Evolutionary conservation across 179 eudicot genomes (phyloP), one percentile per base, ranked within the genome.

Genomic region (Silene noctiflora): DNA sequence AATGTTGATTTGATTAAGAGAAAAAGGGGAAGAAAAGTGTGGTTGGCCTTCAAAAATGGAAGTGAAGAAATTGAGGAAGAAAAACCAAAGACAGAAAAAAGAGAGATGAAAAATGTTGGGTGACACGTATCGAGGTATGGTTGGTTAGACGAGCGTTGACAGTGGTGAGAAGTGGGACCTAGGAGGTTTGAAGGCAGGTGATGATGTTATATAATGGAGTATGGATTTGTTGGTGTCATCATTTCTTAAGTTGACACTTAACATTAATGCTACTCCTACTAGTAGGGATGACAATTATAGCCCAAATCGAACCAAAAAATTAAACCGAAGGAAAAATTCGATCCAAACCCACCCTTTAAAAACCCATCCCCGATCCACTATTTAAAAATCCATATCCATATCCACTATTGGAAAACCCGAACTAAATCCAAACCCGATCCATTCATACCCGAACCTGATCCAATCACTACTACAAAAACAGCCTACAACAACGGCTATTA

Each of bases 11-110:
- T 67, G 61, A 74, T 3, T 27, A n/a, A 17, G 73, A 55, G 67
- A 9, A 42, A 42, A 42, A 11, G 39, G 60, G 61, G 55, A 56
- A 58, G 20, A 55, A 55, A 55, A 42, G 76, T 42, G 81, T 62
- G 75, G 84, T 68, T 25, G 74, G 66, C 77, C 83, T 44, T 62
- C 59, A 77, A 77, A 81, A 77, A 46, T 73, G 73, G 81, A 10
- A 17, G 3, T 5, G 56, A 33, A 31, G 72, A 61, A 48, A 5
- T 44, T 71, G 53, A 53, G 51, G 53, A 51, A 76, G 24, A n/a
- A 27, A 27, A 53, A 66, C 59, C 61, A 51, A 29, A 39, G 19
- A 48, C n/a, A 48, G 12, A 58, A 16, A 59, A 9, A 39, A 63
- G 72, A 65, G 58, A 53, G 59, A 44, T n/a, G 19, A 20, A 21